Percentiles rank a stretch among this genome's conserved stretches.
Evolutionary conservation across 331 rosid genomes (phyloP).

Genomic region (Saraca asoca): DNA sequence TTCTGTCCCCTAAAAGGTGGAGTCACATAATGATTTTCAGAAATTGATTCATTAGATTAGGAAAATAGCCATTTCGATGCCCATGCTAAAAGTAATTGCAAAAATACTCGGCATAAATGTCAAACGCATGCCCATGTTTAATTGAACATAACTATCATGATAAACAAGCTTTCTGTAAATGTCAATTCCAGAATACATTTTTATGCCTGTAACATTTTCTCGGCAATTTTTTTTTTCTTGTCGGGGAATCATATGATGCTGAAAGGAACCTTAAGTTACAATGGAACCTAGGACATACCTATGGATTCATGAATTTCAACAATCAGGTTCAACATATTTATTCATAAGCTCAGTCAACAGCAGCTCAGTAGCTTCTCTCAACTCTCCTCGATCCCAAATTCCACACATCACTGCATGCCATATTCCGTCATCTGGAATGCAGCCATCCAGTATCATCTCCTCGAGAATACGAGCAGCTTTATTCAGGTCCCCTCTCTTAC

Average conservation of each 20-base stretch:
- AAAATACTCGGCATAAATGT: not conserved
- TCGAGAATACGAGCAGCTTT: conserved; percentile 72
- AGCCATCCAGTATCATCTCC: conserved; percentile 80
- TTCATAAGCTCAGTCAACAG: conserved; percentile 53
- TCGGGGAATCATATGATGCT: conserved; percentile 8
- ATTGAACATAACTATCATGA: not conserved
- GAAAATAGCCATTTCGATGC: not conserved
- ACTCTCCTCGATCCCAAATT: conserved; percentile 65
- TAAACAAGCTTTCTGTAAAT: not conserved
- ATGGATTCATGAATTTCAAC: conserved; percentile 28
- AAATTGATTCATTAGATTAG: conserved; percentile 4
- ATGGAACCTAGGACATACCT: conserved; percentile 3
- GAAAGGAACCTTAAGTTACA: conserved; percentile 18
- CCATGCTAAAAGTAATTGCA: not conserved
- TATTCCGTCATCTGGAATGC: conserved; percentile 62
- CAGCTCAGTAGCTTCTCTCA: conserved; percentile 60
- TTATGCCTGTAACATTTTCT: no score
- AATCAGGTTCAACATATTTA: conserved; percentile 40
- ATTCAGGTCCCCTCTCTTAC: conserved; percentile 66
- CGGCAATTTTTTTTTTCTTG: no score
- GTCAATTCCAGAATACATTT: not conserved
- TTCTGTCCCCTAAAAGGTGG: not conserved
- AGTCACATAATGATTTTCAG: not conserved
- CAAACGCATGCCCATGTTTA: conserved; percentile 8
- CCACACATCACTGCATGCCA: conserved; percentile 68